Base-by-base conservation (phyloP, 2,329 filamentous ascomycete genomes). In the Claviceps sp. region DNA sequence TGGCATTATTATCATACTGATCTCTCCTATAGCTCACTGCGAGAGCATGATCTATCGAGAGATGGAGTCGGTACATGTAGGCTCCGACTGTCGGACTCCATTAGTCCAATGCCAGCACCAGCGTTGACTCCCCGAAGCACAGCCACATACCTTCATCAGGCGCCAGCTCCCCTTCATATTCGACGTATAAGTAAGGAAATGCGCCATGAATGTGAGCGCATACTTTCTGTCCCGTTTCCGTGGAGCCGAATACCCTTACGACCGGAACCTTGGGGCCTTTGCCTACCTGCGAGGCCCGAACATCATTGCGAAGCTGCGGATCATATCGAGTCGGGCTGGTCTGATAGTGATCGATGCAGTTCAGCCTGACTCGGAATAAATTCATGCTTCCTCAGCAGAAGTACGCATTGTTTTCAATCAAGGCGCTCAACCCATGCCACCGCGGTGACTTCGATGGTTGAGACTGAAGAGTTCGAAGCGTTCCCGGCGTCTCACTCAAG, bases 271-370 rank as follows among this genome's bases (percentile, higher is more conserved):
- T 85, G 9, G 86, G 83, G 37, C 80, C 78, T 54, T 80, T 82
- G 55, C 75, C 71, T 54, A 77, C 69, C 60, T 82, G 76, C 20
- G 76, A 79, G 47, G 72, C 73, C 26, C 72, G 77, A 57, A 80
- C 71, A 64, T 80, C 78, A 58, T 80, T 81, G 55, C 84, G 80
- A 57, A 96, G 75, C 55, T 80, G 77, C 56, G 90, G 88, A 68
- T 97, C 90, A 65, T 93, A 84, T 58, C 77, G 76, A 49, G 88
- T 86, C 17, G 89, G 86, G 11, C 75, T 75, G 42, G 83, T 80
- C 70, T 95, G 89, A 67, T 97, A 98, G 66, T 93, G 84, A 69
- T 98, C 93, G 71, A 98, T 84, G 72, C 88, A 95, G 66, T 98
- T 96, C 63, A 98, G 74, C 60, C 90, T 86, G 64, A 98, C 82